A percentile compares a stretch with the other conserved stretches of the same genome.
These are phyloP conservation scores for Dictyostelium brefeldianum DNA, from an alignment of 78 protist genomes.

Conservation along the genomic window DNA sequence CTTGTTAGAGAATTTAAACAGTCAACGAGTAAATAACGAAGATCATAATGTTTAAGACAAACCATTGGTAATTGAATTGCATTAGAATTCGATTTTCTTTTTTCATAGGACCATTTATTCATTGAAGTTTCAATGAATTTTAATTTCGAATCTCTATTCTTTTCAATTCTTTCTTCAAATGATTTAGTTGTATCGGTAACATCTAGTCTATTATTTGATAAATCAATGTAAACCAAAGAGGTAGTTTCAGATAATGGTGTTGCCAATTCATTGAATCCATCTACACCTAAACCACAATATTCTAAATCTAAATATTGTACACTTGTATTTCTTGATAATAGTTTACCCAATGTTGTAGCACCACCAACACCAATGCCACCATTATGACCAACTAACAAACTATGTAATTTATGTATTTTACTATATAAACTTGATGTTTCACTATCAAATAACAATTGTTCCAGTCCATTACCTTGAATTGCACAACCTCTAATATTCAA, in stretches of 20 bases:
- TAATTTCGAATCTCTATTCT: not conserved
- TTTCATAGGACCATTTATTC: constrained; percentile 3
- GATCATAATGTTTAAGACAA: not conserved
- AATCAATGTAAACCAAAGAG: constrained; percentile 39
- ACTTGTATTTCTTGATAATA: not conserved
- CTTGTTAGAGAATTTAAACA: not conserved
- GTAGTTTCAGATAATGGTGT: constrained; percentile 14
- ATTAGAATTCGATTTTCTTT: not conserved
- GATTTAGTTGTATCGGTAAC: not conserved
- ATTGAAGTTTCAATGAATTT: not conserved
- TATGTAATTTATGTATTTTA: not conserved
- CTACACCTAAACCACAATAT: constrained; percentile 15
- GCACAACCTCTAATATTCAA: not conserved
- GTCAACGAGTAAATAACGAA: not conserved
- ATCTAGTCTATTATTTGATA: constrained; percentile 22
- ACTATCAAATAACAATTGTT: not conserved
- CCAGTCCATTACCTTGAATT: not conserved
- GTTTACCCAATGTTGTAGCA: not conserved
- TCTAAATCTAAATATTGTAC: constrained; percentile 63
- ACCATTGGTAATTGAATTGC: not conserved
- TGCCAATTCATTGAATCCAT: constrained; percentile 32
- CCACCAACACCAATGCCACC: not conserved
- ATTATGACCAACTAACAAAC: constrained; percentile 21
- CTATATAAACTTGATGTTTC: not conserved
- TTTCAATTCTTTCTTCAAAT: not conserved